Base-by-base conservation (phyloP, 1,284 basidiomycete genomes). In the Cerrena zonata region DNA sequence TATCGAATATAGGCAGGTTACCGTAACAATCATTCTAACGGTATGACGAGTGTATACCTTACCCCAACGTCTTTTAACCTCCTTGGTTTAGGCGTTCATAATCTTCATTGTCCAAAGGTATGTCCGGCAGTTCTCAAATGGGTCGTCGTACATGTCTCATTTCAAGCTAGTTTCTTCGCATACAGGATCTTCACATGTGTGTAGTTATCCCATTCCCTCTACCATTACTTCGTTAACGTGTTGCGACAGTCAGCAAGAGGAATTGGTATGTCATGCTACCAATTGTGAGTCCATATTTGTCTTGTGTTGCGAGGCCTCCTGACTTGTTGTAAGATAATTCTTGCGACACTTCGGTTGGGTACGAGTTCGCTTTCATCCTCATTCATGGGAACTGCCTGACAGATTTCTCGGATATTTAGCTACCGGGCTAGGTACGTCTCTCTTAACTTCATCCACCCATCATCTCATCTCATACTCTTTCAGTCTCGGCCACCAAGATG, bases 401-500 rank as follows among this genome's bases (percentile, higher is more conserved):
- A 15, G 10, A 36, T 36, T 15, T 25, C 24, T n/a, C 12, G 11
- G 15, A 56, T 52, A 42, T 38, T 5, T 25, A 51, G 7, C 50
- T 56, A 13, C 46, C 52, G 52, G 47, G 23, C 45, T 60, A 49
- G 13, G 55, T 55, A 58, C 45, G 11, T n/a, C n/a, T n/a, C n/a
- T n/a, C n/a, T 49, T 12, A 19, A 1, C 41, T n/a, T 19, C 18
- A n/a, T n/a, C n/a, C 36, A 21, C 19, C 13, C 19, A 24, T 18
- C 38, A 23, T 42, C 50, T 34, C 19, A 25, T 22, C 39, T 4
- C 36, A n/a, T 21, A 21, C 36, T 39, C n/a, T 18, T 49, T 19
- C 53, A 71, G 70, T 64, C 13, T 65, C 68, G 15, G 67, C 66
- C 43, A 64, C 57, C 26, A 61, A 69, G 54, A 70, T 72, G 69